A percentile compares a stretch with the other conserved stretches of the same genome.
Evolutionary conservation across 2,329 filamentous ascomycete genomes (phyloP).

Genomic region (Lizonia empirigonia): DNA sequence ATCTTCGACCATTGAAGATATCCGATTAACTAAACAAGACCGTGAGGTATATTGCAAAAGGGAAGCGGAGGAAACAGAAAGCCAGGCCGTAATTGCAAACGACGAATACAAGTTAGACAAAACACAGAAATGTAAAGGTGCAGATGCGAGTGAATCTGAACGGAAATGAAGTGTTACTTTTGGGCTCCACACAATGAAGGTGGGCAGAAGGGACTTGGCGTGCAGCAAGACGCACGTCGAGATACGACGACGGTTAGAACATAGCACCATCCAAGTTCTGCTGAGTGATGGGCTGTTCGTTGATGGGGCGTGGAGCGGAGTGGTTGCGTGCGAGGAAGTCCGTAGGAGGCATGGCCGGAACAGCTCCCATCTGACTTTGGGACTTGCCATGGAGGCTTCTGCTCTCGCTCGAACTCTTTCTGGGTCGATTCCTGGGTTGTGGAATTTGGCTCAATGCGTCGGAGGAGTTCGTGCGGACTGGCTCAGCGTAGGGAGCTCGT

Average conservation of each 20-base stretch:
- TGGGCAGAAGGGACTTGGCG: background rate
- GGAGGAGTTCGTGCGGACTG: slow-evolving; percentile 52
- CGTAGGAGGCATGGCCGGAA: slow-evolving; percentile 37
- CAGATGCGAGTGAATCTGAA: background rate
- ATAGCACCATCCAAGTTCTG: slow-evolving; percentile 44
- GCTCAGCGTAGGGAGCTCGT: slow-evolving; percentile 38
- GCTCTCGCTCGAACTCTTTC: slow-evolving; percentile 59
- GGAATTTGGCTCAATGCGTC: slow-evolving; percentile 49
- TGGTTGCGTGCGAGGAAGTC: slow-evolving; percentile 35
- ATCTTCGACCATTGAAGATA: slow-evolving; percentile 4
- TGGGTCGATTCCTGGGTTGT: slow-evolving; percentile 49
- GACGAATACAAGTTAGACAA: slow-evolving; percentile 21
- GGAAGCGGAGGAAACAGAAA: slow-evolving; percentile 20
- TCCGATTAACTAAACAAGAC: slow-evolving; percentile 10
- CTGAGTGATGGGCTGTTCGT: slow-evolving; percentile 27
- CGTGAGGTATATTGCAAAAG: slow-evolving; percentile 44
- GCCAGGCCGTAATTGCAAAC: slow-evolving; percentile 24
- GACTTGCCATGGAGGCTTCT: slow-evolving; percentile 54
- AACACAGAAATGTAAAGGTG: slow-evolving; percentile 6
- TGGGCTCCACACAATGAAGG: background rate
- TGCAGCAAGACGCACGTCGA: background rate
- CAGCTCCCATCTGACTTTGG: slow-evolving; percentile 29
- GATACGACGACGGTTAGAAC: slow-evolving; percentile 30
- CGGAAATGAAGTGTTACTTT: background rate
- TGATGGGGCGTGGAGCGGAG: slow-evolving; percentile 39